Evolutionary conservation across 805 yeast genomes (phyloP).

Genomic region (Schwanniomyces pseudopolymorphus): DNA sequence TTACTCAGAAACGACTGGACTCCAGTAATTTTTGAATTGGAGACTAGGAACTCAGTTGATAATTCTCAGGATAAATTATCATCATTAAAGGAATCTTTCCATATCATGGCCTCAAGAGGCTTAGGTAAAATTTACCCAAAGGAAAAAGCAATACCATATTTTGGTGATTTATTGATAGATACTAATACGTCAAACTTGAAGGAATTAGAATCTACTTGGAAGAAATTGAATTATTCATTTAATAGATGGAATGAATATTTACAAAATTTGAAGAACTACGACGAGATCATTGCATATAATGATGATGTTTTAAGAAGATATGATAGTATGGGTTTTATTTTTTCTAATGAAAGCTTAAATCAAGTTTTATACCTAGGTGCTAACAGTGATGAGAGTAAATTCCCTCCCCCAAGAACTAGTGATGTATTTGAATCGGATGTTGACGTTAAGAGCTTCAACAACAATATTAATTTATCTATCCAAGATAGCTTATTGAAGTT

Average conservation of each 20-base stretch:
- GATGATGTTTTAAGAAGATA: constrained; percentile 40
- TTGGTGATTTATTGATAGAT: constrained; percentile 76
- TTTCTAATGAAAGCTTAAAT: constrained; percentile 43
- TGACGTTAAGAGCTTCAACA: constrained; percentile 3
- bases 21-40: constrained; percentile 86
- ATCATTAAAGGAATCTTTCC: constrained; percentile 48
- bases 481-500: constrained; percentile 44
- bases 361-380: constrained; percentile 42
- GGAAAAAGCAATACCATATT: constrained; percentile 80
- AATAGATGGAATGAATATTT: constrained; percentile 81
- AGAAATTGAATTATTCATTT: constrained; percentile 68
- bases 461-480: constrained; percentile 18
- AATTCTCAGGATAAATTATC: constrained; percentile 5
- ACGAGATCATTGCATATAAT: constrained; percentile 38
- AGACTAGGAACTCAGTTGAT: constrained; percentile 47
- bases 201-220: constrained; percentile 64
- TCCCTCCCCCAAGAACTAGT: constrained; percentile 14
- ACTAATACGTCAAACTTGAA: constrained; percentile 38
- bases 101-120: constrained; percentile 84
- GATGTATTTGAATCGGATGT: constrained; percentile 1
- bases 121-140: constrained; percentile 76
- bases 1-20: constrained; percentile 83
- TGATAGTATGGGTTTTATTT: constrained; percentile 41
- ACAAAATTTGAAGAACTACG: constrained; percentile 45
- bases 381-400: constrained; percentile 29